A percentile compares a stretch with the other conserved stretches of the same genome.
Evolutionary conservation across 1,139 yeast species (phyloP).

Genomic region (Scheffersomyces parashehatae): DNA sequence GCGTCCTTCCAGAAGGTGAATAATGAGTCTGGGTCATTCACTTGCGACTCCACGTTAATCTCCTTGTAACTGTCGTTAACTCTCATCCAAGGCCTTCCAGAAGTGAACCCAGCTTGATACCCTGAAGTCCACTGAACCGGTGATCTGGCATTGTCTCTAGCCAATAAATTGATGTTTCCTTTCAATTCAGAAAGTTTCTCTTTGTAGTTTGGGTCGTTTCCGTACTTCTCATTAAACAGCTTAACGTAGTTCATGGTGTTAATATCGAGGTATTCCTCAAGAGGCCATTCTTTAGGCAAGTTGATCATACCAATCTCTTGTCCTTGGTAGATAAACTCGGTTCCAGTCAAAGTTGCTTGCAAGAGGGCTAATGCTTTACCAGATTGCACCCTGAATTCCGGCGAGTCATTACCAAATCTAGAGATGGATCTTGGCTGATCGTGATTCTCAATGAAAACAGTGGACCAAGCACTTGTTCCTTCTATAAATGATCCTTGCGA

Average conservation of each 20-base stretch:
- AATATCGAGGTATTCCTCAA: slow-evolving; percentile 22
- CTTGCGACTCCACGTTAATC: slow-evolving; percentile 21
- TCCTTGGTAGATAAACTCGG: slow-evolving; percentile 25
- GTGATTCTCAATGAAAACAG: slow-evolving; percentile 25
- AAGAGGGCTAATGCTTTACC: slow-evolving; percentile 24
- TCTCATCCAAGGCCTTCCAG: slow-evolving; percentile 25
- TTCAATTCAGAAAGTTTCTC: slow-evolving; percentile 11
- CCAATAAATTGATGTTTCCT: slow-evolving; percentile 19
- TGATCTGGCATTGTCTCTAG: slow-evolving; percentile 24
- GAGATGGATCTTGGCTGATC: slow-evolving; percentile 25
- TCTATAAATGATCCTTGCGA: slow-evolving; percentile 16
- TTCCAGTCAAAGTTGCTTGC: slow-evolving; percentile 21
- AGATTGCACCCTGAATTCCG: slow-evolving; percentile 15
- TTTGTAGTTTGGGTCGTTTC: slow-evolving; percentile 12
- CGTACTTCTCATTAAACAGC: slow-evolving; percentile 11
- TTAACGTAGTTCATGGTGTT: slow-evolving; percentile 21
- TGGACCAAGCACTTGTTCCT: slow-evolving; percentile 26
- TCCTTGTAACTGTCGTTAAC: slow-evolving; percentile 21
- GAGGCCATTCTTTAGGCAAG: slow-evolving; percentile 19
- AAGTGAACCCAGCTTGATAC: slow-evolving; percentile 20
- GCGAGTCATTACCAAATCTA: slow-evolving; percentile 20
- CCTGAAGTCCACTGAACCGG: slow-evolving; percentile 26
- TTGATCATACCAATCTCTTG: slow-evolving; percentile 27
- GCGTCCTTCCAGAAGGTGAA: slow-evolving; percentile 21
- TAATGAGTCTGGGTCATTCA: slow-evolving; percentile 20